Evolutionary conservation across 78 protist species (phyloP), one percentile per base, ranked within the genome.

Genomic region (Dictyostelium citrinum): DNA sequence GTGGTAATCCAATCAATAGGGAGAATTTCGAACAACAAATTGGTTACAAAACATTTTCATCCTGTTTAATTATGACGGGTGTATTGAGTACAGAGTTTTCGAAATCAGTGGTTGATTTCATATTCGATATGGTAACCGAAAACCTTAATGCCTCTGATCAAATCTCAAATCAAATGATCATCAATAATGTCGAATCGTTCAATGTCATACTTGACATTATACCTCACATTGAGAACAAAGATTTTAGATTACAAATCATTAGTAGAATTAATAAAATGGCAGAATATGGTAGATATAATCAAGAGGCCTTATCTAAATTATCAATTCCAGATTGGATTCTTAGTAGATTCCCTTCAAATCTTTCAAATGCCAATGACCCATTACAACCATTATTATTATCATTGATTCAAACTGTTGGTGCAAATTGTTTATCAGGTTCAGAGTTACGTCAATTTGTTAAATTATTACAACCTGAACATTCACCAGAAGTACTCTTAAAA

Each of bases 321-420:
- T 76, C 93, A 2, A 88, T 88, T 14, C 93, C 93, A 33, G 93
- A 88, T 68, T 88, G 93, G 93, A 78, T 88, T 22, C 72, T 88
- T 1, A 24, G 43, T 16, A 88, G 68, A 14, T 88, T 88, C 70
- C 93, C 93, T 2, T 17, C 51, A 5, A 77, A 70, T 20, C 46
- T 88, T 8, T 74, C 82, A 45, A 78, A 64, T 67, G 70, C 43
- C n/a, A 67, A 76, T 17, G 93, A 88, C 68, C 93, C 93, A 29
- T 60, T 88, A 14, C 93, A 88, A 78, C 93, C 93, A 27, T 78
- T 77, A 8, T 49, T 88, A 2, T 29, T 88, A 1, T 27, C 46
- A 3, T 24, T 88, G 24, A 88, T 88, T 17, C 93, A 88, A 68
- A 88, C 93, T 3, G 93, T 88, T 6, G 93, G 93, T 49, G 93